Base-by-base conservation (phyloP, 148 eudicot genomes). In the Silene uniflora region DNA sequence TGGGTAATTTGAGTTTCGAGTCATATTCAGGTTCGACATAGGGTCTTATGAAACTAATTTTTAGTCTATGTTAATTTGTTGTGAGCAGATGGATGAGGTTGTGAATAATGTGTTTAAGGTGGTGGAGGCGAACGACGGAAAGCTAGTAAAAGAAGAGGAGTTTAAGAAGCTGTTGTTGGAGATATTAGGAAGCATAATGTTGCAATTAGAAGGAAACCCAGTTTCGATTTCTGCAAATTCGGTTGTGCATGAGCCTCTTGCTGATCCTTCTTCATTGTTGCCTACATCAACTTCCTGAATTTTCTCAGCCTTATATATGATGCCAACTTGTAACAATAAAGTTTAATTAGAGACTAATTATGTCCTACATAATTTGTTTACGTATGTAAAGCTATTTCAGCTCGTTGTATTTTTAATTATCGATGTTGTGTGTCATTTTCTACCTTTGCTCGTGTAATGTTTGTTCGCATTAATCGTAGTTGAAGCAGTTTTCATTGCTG, bases 241-340 rank as follows among this genome's bases (percentile, higher is more conserved):
- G 6, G 93, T 91, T 21, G 96, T 92, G 13, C 97, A 94, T n/a
- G 98, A 90, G 83, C 91, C 98, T 9, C 81, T 89, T 10, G 86
- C 88, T 10, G 81, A 93, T 66, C 77, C 96, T 32, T 84, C 91
- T 61, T 79, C 90, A 7, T 80, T 93, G 47, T 84, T 93, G 84
- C 84, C 87, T 62, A 76, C 93, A 8, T 27, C 86, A 13, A 54
- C 86, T 12, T 73, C 83, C 2, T 80, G 55, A 54, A 63, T 19
- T 42, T 35, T 17, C 72, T 5, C 54, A 58, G n/a, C 62, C 22
- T 52, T 13, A 32, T 27, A 3, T 16, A 27, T 27, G 32, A 54
- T 22, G 42, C 25, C 59, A 18, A 7, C 39, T n/a, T n/a, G n/a
- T 63, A 72, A 76, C n/a, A n/a, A n/a, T n/a, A 72, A 23, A 42